These are phyloP conservation scores for Talaromyces wortmannii DNA, from an alignment of 495 filamentous ascomycete genomes.

Conservation along the genomic window DNA sequence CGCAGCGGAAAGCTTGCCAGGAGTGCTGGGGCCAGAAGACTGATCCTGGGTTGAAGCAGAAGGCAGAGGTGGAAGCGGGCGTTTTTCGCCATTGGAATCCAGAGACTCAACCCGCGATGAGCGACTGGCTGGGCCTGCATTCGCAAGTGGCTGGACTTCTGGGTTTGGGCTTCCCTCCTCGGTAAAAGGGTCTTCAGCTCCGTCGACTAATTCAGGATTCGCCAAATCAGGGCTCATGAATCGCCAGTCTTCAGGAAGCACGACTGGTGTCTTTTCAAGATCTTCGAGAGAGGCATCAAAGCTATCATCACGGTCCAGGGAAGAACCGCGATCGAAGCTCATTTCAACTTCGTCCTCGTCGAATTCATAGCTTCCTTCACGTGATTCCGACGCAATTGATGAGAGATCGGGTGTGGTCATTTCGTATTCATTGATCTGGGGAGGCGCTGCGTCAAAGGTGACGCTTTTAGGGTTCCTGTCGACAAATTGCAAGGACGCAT, in stretches of 20 bases:
- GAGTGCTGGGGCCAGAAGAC: conserved; percentile 32
- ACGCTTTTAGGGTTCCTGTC: conserved; percentile 89
- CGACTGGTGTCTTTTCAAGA: conserved; percentile 92
- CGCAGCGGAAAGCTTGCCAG: conserved; percentile 48
- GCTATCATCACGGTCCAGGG: conserved; percentile 71
- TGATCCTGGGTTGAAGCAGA: conserved; percentile 33
- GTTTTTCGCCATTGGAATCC: conserved; percentile 64
- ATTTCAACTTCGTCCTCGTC: conserved; percentile 63
- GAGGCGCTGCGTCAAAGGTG: conserved; percentile 89
- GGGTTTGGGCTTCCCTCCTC: conserved; percentile 57
- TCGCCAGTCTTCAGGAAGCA: conserved; percentile 92
- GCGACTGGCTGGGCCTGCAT: conserved; percentile 10
- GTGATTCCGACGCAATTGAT: conserved; percentile 77
- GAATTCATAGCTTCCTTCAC: conserved; percentile 90
- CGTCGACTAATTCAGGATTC: conserved; percentile 42
- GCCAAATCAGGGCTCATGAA: conserved; percentile 61
- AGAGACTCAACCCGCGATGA: conserved; percentile 55
- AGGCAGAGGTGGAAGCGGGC: conserved; percentile 70
- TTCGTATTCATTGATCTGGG: conserved; percentile 93
- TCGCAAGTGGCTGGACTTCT: conserved; percentile 23
- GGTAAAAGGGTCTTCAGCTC: conserved; percentile 64
- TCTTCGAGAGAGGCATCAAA: conserved; percentile 93
- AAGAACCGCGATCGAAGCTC: conserved; percentile 64
- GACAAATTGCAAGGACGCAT: conserved; percentile 48
- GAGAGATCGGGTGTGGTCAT: conserved; percentile 94